These are phyloP conservation scores for Mucor racemosus DNA, from an alignment of 371 early-diverging fungal genomes.

Conservation along the genomic window DNA sequence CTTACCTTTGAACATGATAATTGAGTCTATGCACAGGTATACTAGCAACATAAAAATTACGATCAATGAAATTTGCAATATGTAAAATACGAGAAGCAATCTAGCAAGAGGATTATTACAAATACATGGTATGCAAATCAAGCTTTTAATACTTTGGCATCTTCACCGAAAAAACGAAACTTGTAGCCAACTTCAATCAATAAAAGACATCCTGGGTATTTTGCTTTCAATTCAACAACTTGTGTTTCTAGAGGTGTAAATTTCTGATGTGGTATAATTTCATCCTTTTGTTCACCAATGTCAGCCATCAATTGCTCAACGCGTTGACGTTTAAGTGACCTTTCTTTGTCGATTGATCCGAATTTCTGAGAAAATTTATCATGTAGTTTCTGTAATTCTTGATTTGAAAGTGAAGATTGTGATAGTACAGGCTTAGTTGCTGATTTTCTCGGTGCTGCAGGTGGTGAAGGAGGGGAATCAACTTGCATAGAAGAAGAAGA, in stretches of 20 bases:
- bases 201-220: constrained; percentile 74
- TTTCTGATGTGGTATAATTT: constrained; percentile 23
- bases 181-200: constrained; percentile 92
- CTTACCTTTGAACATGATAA: constrained; percentile 75
- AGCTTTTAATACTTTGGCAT: constrained; percentile 55
- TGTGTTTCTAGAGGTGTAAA: constrained; percentile 86
- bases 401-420: background rate
- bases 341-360: constrained; percentile 27
- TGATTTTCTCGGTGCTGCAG: background rate
- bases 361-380: constrained; percentile 33
- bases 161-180: constrained; percentile 82
- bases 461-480: background rate
- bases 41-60: constrained; percentile 80
- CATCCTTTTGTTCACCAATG: background rate
- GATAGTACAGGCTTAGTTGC: background rate
- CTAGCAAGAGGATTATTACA: constrained; percentile 21
- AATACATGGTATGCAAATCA: background rate
- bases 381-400: constrained; percentile 12
- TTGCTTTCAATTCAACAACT: constrained; percentile 71
- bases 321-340: constrained; percentile 21
- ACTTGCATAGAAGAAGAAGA: background rate
- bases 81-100: constrained; percentile 72
- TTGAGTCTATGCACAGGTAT: constrained; percentile 79
- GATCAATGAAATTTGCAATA: constrained; percentile 79
- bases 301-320: constrained; percentile 9